Percentiles rank a stretch among this genome's conserved stretches.
Evolutionary conservation across 2,329 filamentous ascomycete species (phyloP).

Genomic region (Botrytis galanthina): DNA sequence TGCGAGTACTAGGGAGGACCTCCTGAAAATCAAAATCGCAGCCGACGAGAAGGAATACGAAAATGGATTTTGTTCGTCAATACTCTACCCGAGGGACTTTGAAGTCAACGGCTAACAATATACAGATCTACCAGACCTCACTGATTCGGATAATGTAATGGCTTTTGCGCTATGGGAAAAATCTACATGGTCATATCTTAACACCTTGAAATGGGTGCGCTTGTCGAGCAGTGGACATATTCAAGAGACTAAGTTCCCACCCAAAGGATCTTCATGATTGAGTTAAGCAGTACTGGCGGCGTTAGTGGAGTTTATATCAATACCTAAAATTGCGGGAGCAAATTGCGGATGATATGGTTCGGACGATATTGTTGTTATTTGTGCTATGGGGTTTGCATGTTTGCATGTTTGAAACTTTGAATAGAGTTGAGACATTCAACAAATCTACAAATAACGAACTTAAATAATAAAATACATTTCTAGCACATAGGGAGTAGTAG

Average conservation of each 20-base stretch:
- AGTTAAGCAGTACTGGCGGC: constrained; percentile 19
- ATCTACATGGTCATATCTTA: constrained; percentile 78
- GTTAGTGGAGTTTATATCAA: constrained; percentile 23
- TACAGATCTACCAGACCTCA: constrained; percentile 71
- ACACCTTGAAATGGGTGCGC: constrained; percentile 73
- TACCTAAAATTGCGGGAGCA: constrained; percentile 24
- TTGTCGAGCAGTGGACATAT: constrained; percentile 63
- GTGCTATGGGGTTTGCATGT: not conserved
- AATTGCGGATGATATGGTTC: constrained; percentile 7
- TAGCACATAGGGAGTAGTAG: not conserved
- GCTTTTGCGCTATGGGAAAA: constrained; percentile 78
- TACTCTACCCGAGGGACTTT: not conserved
- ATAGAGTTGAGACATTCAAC: not conserved
- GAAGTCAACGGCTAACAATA: constrained; percentile 23
- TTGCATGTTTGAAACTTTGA: not conserved
- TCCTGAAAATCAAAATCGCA: constrained; percentile 69
- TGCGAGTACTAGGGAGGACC: constrained; percentile 71
- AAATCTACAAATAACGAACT: not conserved
- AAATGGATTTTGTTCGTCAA: constrained; percentile 72
- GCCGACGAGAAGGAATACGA: constrained; percentile 76
- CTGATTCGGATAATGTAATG: constrained; percentile 61
- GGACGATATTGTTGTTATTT: not conserved
- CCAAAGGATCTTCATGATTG: constrained; percentile 49
- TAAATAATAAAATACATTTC: constrained; percentile 1
- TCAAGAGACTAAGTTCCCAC: constrained; percentile 75